These are phyloP conservation scores for Debaryomyces hansenii DNA, from an alignment of 805 yeast species.

Conservation along the genomic window DNA sequence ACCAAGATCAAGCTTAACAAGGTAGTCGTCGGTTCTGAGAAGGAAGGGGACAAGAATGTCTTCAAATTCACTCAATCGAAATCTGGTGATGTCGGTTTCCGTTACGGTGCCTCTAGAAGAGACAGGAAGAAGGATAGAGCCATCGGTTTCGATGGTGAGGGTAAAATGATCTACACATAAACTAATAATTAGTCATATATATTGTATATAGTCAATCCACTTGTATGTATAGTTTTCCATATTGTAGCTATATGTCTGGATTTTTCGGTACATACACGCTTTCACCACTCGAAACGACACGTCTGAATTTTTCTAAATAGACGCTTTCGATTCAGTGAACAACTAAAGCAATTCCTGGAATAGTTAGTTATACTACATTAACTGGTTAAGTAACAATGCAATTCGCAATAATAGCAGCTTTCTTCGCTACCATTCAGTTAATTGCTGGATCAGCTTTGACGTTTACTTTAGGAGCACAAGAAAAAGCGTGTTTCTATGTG, in stretches of 20 bases:
- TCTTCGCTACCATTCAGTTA: constrained; percentile 26
- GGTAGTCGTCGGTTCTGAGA: constrained; percentile 53
- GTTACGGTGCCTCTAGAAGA: constrained; percentile 89
- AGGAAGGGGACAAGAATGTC: constrained; percentile 66
- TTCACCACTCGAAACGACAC: constrained; percentile 3
- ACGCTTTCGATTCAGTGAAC: neutral
- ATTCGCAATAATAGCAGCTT: constrained; percentile 10
- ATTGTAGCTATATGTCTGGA: neutral
- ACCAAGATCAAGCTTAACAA: constrained; percentile 27
- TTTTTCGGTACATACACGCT: neutral
- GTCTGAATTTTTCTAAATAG: constrained; percentile 4
- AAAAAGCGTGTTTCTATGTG: constrained; percentile 67
- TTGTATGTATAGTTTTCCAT: neutral
- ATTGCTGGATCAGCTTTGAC: constrained; percentile 63
- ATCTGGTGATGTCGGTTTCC: constrained; percentile 83
- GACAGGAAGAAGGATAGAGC: constrained; percentile 84
- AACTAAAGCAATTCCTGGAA: neutral
- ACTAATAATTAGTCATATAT: neutral
- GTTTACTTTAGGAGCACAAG: constrained; percentile 73
- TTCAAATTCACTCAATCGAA: constrained; percentile 76
- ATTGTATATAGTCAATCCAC: constrained; percentile 6
- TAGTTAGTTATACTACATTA: neutral
- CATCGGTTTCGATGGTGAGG: constrained; percentile 67
- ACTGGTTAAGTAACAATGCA: constrained; percentile 8
- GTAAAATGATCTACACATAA: constrained; percentile 49